Conservation (phyloP, 2,329 filamentous ascomycete genomes). For the Emydomyces testavorans region DNA sequence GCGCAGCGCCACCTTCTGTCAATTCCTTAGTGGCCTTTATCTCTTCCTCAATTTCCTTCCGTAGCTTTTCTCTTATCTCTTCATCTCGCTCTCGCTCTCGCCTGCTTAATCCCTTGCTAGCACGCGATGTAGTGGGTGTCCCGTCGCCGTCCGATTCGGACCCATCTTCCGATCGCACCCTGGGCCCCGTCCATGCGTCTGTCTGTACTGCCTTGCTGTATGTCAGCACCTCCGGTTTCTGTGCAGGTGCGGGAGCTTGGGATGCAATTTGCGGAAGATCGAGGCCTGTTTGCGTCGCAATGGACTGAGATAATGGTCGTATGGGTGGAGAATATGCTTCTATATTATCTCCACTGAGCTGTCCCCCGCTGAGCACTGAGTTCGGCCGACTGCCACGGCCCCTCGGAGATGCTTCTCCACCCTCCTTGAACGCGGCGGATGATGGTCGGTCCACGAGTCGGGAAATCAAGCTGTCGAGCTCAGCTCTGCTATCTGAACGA, state of each 20-base stretch:
- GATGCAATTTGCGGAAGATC: slow-evolving; percentile 71
- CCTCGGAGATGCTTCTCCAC: slow-evolving; percentile 35
- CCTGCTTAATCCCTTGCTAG: slow-evolving; percentile 63
- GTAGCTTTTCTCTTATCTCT: slow-evolving; percentile 71
- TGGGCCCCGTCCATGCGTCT: slow-evolving; percentile 52
- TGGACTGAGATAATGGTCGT: slow-evolving; percentile 34
- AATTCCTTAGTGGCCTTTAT: slow-evolving; percentile 55
- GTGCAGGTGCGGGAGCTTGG: slow-evolving; percentile 43
- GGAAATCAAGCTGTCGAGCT: slow-evolving; percentile 75
- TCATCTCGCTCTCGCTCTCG: slow-evolving; percentile 75
- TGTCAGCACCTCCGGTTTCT: slow-evolving; percentile 65
- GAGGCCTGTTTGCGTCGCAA: slow-evolving; percentile 53
- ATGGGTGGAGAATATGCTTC: slow-evolving; percentile 31
- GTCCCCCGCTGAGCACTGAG: slow-evolving; percentile 71
- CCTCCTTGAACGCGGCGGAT: slow-evolving; percentile 52
- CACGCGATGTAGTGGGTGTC: slow-evolving; percentile 41
- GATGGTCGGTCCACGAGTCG: slow-evolving; percentile 66
- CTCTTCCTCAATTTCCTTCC: slow-evolving; percentile 87
- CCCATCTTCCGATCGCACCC: slow-evolving; percentile 43
- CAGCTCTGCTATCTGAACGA: slow-evolving; percentile 53
- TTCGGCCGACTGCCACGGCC: slow-evolving; percentile 61
- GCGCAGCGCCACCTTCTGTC: slow-evolving; percentile 28
- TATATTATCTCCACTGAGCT: slow-evolving; percentile 60
- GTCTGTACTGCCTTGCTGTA: slow-evolving; percentile 98
- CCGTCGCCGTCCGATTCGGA: slow-evolving; percentile 53